Evolutionary conservation across 106 monocot species (phyloP).

Genomic region (Dendrobium catenatum): DNA sequence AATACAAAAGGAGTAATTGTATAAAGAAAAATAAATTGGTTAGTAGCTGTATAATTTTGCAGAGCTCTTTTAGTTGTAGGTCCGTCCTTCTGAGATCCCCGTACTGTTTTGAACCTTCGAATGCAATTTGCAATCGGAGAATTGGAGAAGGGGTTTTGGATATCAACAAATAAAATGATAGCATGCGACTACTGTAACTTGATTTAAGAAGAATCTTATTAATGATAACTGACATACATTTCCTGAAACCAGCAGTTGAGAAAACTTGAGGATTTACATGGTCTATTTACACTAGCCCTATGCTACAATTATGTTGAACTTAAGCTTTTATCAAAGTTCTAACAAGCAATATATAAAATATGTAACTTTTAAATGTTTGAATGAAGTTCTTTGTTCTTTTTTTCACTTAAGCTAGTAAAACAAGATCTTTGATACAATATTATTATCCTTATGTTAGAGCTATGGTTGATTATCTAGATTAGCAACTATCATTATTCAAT

Average conservation of each 20-base stretch:
- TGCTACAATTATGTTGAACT: neutral
- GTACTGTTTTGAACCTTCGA: neutral
- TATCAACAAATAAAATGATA: neutral
- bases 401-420: neutral
- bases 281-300: neutral
- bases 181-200: neutral
- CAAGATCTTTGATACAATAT: neutral
- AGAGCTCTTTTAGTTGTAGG: neutral
- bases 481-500: neutral
- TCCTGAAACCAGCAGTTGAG: neutral
- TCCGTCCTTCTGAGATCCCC: neutral
- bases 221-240: neutral
- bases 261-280: neutral
- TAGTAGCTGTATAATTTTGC: neutral
- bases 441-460: neutral
- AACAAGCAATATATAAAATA: neutral
- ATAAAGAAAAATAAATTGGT: neutral
- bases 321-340: neutral
- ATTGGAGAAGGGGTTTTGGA: neutral
- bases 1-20: neutral
- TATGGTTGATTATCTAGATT: no score
- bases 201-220: neutral
- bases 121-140: neutral
- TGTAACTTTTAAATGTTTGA: neutral
- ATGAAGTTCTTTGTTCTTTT: neutral